Evolutionary conservation across 179 eudicot species (phyloP).

Genomic region (Amaranthus tricolor): DNA sequence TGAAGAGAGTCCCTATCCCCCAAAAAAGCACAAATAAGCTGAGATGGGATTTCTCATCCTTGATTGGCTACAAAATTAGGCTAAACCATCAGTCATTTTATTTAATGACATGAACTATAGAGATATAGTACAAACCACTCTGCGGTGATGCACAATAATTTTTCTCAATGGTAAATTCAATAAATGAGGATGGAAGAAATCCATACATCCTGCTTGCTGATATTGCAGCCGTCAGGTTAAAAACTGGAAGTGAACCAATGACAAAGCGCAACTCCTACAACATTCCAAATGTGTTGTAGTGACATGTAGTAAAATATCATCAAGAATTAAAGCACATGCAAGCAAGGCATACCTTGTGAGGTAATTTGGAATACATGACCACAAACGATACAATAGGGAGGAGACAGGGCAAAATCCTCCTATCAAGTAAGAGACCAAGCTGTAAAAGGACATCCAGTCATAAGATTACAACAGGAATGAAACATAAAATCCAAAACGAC

Average conservation of each 20-base stretch:
- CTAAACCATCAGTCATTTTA: not conserved
- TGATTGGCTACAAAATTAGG: not conserved
- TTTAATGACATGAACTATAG: not conserved
- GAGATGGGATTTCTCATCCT: not conserved
- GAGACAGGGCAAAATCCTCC: constrained; percentile 61
- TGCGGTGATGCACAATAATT: not conserved
- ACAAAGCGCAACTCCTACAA: constrained; percentile 92
- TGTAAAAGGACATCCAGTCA: constrained; percentile 37
- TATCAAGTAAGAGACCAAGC: constrained; percentile 75
- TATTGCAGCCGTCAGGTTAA: constrained; percentile 87
- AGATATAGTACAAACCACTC: not conserved
- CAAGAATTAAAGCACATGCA: constrained; percentile 7
- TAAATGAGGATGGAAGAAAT: constrained; percentile 6
- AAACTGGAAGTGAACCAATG: constrained; percentile 75
- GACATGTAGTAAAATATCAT: not conserved
- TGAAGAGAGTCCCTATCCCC: too few species aligned
- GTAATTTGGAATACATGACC: constrained; percentile 84
- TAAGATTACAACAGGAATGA: constrained; percentile 1
- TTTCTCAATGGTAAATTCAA: not conserved
- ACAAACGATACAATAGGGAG: constrained; percentile 75
- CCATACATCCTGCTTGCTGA: constrained; percentile 93
- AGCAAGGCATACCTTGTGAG: constrained; percentile 74
- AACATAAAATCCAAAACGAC: not conserved
- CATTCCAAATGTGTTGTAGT: constrained; percentile 15
- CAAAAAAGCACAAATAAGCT: too few species aligned